Evolutionary conservation across 306 rosid species (phyloP).

Genomic region (Macrotyloma uniflorum): DNA sequence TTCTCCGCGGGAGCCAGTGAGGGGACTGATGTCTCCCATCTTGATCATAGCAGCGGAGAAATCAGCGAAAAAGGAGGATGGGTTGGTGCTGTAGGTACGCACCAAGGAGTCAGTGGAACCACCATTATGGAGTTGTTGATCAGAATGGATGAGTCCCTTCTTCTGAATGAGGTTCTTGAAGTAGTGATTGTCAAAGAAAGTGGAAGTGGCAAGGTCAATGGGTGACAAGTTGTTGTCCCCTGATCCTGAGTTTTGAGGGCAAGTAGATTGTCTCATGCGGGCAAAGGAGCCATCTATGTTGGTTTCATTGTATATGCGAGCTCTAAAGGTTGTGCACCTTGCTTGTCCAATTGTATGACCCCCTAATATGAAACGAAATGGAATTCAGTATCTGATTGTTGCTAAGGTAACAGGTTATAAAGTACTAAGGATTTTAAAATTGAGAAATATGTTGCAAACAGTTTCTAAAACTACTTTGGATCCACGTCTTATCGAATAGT

Average conservation of each 20-base stretch:
- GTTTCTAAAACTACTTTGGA: neutral
- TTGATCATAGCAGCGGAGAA: constrained; percentile 68
- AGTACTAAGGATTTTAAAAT: neutral
- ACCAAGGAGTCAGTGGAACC: constrained; percentile 77
- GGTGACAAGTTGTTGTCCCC: constrained; percentile 94
- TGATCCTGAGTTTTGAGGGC: constrained; percentile 64
- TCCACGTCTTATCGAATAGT: neutral
- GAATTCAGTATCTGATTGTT: neutral
- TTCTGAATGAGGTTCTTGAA: constrained; percentile 64
- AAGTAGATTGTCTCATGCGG: constrained; percentile 49
- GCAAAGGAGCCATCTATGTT: constrained; percentile 63
- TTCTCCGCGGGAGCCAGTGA: constrained; percentile 82
- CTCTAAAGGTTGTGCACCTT: constrained; percentile 70
- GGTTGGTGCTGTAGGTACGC: constrained; percentile 39
- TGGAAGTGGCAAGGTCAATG: constrained; percentile 67
- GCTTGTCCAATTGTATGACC: constrained; percentile 89
- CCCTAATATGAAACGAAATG: constrained; percentile 41
- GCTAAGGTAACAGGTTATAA: neutral
- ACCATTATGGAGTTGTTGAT: constrained; percentile 75
- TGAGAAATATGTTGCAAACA: neutral
- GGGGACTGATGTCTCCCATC: constrained; percentile 87
- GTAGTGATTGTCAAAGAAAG: constrained; percentile 69
- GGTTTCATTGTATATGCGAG: constrained; percentile 64
- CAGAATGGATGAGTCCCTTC: constrained; percentile 85
- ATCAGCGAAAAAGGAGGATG: constrained; percentile 53